phyloP scores from a whole-genome alignment of 495 filamentous ascomycete genomes.

The Corynascus novoguineensis region DNA sequence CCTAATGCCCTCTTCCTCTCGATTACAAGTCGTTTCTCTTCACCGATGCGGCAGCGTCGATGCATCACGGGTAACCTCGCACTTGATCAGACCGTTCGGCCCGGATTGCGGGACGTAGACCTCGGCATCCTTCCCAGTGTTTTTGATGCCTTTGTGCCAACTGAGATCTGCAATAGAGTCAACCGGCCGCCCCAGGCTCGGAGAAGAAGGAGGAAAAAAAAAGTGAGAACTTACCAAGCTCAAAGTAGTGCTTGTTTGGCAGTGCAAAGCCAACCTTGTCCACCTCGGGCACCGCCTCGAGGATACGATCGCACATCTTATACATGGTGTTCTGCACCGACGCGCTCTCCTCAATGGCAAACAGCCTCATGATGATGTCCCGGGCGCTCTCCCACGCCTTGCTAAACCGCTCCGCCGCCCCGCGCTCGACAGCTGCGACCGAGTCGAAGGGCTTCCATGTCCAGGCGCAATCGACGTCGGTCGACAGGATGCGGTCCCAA shows the following conservation, averaged over 20 bases:
- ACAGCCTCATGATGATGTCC: constrained; percentile 79
- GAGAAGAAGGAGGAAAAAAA: constrained; percentile 32
- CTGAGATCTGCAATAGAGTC: constrained; percentile 67
- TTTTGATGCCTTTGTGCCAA: constrained; percentile 96
- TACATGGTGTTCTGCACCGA: constrained; percentile 98
- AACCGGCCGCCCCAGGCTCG: not conserved
- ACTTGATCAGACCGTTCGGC: constrained; percentile 94
- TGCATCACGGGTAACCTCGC: constrained; percentile 68
- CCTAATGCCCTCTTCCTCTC: not conserved
- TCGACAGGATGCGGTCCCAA: constrained; percentile 91
- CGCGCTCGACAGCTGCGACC: constrained; percentile 61
- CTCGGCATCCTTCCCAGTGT: constrained; percentile 93
- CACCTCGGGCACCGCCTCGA: constrained; percentile 65
- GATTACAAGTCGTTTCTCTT: not conserved
- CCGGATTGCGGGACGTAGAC: constrained; percentile 90
- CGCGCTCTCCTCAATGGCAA: constrained; percentile 85
- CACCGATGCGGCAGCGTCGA: not conserved
- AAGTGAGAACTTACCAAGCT: constrained; percentile 65
- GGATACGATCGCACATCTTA: constrained; percentile 89
- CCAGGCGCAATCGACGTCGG: constrained; percentile 83
- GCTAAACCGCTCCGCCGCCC: constrained; percentile 64
- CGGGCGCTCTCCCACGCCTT: constrained; percentile 68
- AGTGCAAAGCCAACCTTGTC: constrained; percentile 74
- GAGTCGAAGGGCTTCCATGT: constrained; percentile 66
- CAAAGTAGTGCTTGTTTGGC: constrained; percentile 98